phyloP scores from a whole-genome alignment of 495 filamentous ascomycete species.

The Tirmania nivea region DNA sequence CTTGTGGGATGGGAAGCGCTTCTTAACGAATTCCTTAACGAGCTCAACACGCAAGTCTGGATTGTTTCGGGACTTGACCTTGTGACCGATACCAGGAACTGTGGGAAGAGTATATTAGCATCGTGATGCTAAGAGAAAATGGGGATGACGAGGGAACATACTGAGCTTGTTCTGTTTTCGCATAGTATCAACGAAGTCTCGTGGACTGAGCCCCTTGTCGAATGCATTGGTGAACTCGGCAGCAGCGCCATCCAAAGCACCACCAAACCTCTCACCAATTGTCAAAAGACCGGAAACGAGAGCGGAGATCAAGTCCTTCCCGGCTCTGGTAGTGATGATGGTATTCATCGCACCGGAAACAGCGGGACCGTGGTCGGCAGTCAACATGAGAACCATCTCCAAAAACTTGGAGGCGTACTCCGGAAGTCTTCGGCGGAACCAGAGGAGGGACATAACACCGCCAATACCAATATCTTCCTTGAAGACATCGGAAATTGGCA shows the following conservation, averaged over 20 bases:
- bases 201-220: constrained; percentile 91
- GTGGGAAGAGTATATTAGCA: constrained; percentile 15
- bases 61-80: constrained; percentile 99
- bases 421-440: constrained; percentile 97
- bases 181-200: constrained; percentile 98
- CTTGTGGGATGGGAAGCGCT: constrained; percentile 91
- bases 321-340: constrained; percentile 96
- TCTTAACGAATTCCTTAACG: constrained; percentile 94
- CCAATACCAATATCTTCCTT: constrained; percentile 95
- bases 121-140: constrained; percentile 4
- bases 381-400: constrained; percentile 99
- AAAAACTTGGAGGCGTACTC: constrained; percentile 94
- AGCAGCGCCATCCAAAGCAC: constrained; percentile 89
- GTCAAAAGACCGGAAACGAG: constrained; percentile 92
- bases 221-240: constrained; percentile 97
- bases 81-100: constrained; percentile 95
- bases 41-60: constrained; percentile 98
- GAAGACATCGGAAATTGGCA: constrained; percentile 99
- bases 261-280: constrained; percentile 94
- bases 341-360: constrained; percentile 99
- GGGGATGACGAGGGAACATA: constrained; percentile 23
- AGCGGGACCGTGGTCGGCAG: constrained; percentile 94
- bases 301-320: constrained; percentile 91
- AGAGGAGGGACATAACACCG: constrained; percentile 97
- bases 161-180: constrained; percentile 99